These are phyloP conservation scores for Mycena venus DNA, from an alignment of 768 basidiomycete genomes.

Conservation along the genomic window DNA sequence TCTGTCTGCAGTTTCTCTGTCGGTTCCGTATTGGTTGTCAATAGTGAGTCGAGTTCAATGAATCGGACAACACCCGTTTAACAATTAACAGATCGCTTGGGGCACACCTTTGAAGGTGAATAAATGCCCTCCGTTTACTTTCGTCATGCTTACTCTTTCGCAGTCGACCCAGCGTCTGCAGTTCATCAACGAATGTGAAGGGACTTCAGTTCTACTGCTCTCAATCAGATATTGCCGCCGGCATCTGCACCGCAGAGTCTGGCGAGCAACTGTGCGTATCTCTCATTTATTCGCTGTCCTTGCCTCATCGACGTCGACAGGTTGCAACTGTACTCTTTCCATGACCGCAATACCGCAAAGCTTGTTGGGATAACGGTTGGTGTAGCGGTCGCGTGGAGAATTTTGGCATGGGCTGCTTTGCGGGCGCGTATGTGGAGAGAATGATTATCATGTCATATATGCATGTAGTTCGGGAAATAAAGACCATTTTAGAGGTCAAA, in stretches of 20 bases:
- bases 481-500: background rate
- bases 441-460: background rate
- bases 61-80: background rate
- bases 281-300: background rate
- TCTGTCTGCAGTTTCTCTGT: conserved; percentile 15
- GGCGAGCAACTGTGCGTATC: conserved; percentile 31
- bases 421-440: conserved; percentile 26
- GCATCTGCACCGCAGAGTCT: conserved; percentile 28
- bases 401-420: conserved; percentile 32
- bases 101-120: conserved; percentile 31
- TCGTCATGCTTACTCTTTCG: background rate
- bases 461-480: background rate
- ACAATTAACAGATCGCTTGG: conserved; percentile 27
- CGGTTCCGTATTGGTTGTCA: conserved; percentile 30
- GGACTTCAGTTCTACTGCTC: conserved; percentile 35
- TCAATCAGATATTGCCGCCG: conserved; percentile 23
- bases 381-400: conserved; percentile 25
- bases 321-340: conserved; percentile 30
- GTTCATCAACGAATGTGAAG: conserved; percentile 35
- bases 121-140: background rate
- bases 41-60: conserved; percentile 9
- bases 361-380: conserved; percentile 22
- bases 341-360: conserved; percentile 33
- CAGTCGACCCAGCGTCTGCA: conserved; percentile 26
- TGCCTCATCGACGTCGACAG: background rate